These are phyloP conservation scores for Crepidotus variabilis DNA, from an alignment of 768 basidiomycete genomes.

Conservation along the genomic window DNA sequence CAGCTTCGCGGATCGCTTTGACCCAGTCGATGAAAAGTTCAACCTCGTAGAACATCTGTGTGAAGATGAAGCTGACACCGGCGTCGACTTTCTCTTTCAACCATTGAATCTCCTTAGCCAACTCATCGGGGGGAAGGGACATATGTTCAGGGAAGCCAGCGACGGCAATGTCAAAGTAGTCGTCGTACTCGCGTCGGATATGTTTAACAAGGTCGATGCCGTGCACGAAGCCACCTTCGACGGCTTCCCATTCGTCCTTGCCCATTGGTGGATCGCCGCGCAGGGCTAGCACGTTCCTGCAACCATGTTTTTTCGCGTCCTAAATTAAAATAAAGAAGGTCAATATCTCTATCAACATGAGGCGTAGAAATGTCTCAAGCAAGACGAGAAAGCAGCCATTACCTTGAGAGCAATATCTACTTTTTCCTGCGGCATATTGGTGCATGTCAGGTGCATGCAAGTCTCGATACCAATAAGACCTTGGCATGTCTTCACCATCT, in stretches of 20 bases:
- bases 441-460: conserved; percentile 98
- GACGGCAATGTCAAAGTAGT: conserved; percentile 95
- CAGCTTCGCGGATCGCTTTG: conserved; percentile 72
- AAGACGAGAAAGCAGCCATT: conserved; percentile 23
- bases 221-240: conserved; percentile 86
- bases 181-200: conserved; percentile 77
- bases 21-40: conserved; percentile 93
- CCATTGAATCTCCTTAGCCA: conserved; percentile 73
- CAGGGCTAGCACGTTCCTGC: conserved; percentile 89
- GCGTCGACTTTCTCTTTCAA: conserved; percentile 91
- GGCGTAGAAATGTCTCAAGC: not conserved
- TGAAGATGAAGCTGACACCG: conserved; percentile 92
- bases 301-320: conserved; percentile 89
- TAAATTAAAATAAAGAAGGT: conserved; percentile 24
- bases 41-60: conserved; percentile 97
- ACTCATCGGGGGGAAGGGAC: conserved; percentile 67
- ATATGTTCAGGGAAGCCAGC: conserved; percentile 90
- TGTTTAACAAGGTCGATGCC: conserved; percentile 91
- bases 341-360: not conserved
- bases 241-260: conserved; percentile 87
- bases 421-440: conserved; percentile 96
- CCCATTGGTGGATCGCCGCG: conserved; percentile 91
- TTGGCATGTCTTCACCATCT: conserved; percentile 94
- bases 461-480: conserved; percentile 91
- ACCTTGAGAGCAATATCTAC: conserved; percentile 89